Base-by-base conservation (phyloP, 148 eudicot genomes). In the Vaccinium myrtillus region DNA sequence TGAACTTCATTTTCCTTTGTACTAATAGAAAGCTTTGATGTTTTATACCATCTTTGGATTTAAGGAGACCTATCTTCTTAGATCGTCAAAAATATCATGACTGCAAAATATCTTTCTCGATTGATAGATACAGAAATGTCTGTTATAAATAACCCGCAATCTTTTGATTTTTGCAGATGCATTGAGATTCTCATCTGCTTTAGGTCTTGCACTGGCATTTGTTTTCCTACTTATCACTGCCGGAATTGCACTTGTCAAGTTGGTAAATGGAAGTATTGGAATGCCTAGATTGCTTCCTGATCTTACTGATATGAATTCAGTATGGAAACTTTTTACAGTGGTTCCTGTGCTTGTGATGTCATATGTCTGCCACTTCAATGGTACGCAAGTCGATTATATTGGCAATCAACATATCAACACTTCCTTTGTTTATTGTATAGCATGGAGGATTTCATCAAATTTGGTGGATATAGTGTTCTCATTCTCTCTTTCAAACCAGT, bases 281-380 rank as follows among this genome's bases (percentile, higher is more conserved):
- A 89, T 84, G 90, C 96, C 96, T 7, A 87, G 88, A 84, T 78
- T 93, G 82, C 89, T 92, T 48, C 96, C 98, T 32, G 80, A 91
- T 55, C 6, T 94, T 65, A 85, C 88, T 36, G 93, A 90, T 83
- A 46, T 89, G 53, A 84, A 78, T 78, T 93, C 98, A 0, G 81
- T 92, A 78, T 92, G 92, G 94, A 84, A 89, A 23, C 93, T 94
- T 77, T 93, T 94, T 86, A 93, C 95, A n/a, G 93, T 86, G 8
- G 89, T 94, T 58, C 98, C 98, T 67, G 94, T 94, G 85, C 92
- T 94, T 80, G 95, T 91, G 30, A 94, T 94, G 9, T 93, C 98
- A 7, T 94, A 90, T 73, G 88, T 93, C 50, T 94, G 95, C 84
- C 98, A 94, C 87, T 91, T 88, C 91, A 94, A 93, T 83, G 94